Evolutionary conservation across 176 grass and related monocot genomes (phyloP).

Genomic region (Carex parvula): DNA sequence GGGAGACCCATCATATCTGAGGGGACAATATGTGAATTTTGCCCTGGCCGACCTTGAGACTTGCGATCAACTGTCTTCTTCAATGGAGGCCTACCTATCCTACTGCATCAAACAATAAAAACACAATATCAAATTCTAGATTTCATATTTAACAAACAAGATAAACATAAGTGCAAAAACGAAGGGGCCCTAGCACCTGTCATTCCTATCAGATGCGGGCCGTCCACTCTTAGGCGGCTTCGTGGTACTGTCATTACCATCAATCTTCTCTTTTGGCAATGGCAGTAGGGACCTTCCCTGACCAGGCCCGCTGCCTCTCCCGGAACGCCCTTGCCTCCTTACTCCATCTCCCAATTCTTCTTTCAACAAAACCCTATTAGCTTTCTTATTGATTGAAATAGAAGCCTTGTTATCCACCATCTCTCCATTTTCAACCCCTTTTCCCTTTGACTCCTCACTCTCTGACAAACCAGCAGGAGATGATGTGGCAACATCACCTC

Average conservation of each 20-base stretch:
- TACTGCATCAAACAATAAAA: constrained; percentile 45
- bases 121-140: constrained; percentile 18
- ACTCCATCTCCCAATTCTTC: constrained; percentile 69
- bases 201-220: constrained; percentile 54
- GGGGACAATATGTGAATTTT: constrained; percentile 37
- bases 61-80: constrained; percentile 67
- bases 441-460: constrained; percentile 71
- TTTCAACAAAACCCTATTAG: constrained; percentile 65
- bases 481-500: constrained; percentile 34
- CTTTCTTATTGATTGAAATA: constrained; percentile 41
- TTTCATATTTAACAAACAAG: constrained; percentile 18
- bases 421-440: constrained; percentile 49
- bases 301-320: constrained; percentile 45
- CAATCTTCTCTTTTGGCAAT: constrained; percentile 54
- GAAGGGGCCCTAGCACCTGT: constrained; percentile 42
- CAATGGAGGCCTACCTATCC: constrained; percentile 49
- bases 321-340: constrained; percentile 39
- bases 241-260: constrained; percentile 27
- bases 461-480: constrained; percentile 65
- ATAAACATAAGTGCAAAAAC: not conserved
- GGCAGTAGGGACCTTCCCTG: constrained; percentile 43
- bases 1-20: constrained; percentile 42
- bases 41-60: constrained; percentile 40
- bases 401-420: constrained; percentile 35
- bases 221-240: constrained; percentile 60